Base-by-base conservation (phyloP, 2,329 filamentous ascomycete species). In the Colletotrichum plurivorum region DNA sequence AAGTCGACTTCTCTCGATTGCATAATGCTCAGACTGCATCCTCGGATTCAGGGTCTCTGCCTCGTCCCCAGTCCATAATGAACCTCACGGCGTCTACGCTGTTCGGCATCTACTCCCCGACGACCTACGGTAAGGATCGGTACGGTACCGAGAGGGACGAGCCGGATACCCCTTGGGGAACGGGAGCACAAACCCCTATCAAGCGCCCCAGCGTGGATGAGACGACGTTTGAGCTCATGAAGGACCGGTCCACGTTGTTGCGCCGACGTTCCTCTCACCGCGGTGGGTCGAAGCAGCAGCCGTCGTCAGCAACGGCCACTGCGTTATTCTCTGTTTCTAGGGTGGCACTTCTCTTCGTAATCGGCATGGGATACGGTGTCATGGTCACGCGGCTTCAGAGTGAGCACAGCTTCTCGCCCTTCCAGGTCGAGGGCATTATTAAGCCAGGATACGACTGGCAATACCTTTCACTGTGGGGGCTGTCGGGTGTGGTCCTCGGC, bases 31-130 rank as follows among this genome's bases (percentile, higher is more conserved):
- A 71, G 75, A 80, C 75, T 63, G 73, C 63, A 66, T 72, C 63
- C 64, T 73, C 71, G 25, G 77, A 77, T 20, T 71, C 79, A 73
- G 67, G 74, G 55, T 81, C 87, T 59, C 84, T 89, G 72, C 91
- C 88, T 76, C 90, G 93, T 67, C 93, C 91, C 25, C 90, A 92
- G 72, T 97, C 94, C 10, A 88, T 94, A 66, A 84, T 94, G 76
- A 97, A 98, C 78, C 87, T 99, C 69, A 97, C 94, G 4, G 92
- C 93, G 10, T 95, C 94, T 2, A 97, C 96, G 0, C 88, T 99
- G 5, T 93, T 92, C 73, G 95, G 96, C 63, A 99, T 99, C 75
- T 99, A 97, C 84, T 91, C 90, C 12, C 90, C 90, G 7, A 88
- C 89, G 1, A 86, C 87, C 39, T 87, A 88, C 67, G 84, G 87